phyloP scores from a whole-genome alignment of 2,329 filamentous ascomycete species.

The Monosporascus sp. region DNA sequence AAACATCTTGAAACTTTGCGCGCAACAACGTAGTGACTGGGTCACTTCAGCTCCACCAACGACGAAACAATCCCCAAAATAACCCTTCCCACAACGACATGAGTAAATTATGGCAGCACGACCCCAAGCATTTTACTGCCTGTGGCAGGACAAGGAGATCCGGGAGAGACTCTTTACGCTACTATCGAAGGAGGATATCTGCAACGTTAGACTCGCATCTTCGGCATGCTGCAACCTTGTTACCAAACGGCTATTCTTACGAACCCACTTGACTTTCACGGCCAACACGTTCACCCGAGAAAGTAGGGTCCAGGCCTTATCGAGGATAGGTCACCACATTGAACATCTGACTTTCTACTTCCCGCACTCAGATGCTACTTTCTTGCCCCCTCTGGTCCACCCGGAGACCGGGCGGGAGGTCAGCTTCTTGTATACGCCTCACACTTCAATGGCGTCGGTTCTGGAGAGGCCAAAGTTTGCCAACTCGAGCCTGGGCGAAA shows the following conservation, averaged over 20 bases:
- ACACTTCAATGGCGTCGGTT: constrained; percentile 58
- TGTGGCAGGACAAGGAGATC: constrained; percentile 49
- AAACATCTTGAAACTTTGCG: neutral
- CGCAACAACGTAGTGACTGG: constrained; percentile 8
- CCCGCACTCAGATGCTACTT: constrained; percentile 71
- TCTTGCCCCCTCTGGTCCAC: constrained; percentile 79
- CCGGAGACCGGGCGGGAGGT: constrained; percentile 72
- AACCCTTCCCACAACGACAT: constrained; percentile 34
- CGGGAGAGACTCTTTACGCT: constrained; percentile 45
- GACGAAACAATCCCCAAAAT: constrained; percentile 9
- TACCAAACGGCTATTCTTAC: constrained; percentile 64
- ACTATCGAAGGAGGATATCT: constrained; percentile 47
- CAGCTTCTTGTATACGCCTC: constrained; percentile 75
- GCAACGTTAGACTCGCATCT: constrained; percentile 60
- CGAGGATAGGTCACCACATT: constrained; percentile 72
- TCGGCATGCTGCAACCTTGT: constrained; percentile 66
- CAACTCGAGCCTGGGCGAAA: constrained; percentile 70
- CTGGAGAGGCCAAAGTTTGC: constrained; percentile 71
- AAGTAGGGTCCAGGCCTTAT: constrained; percentile 66
- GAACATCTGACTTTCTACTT: constrained; percentile 74
- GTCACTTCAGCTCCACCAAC: constrained; percentile 5
- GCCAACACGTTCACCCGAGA: constrained; percentile 72
- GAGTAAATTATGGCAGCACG: constrained; percentile 47
- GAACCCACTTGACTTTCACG: constrained; percentile 65
- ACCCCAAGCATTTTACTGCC: constrained; percentile 48